These are phyloP conservation scores for Candida piceae DNA, from an alignment of 805 yeast species.

Conservation along the genomic window DNA sequence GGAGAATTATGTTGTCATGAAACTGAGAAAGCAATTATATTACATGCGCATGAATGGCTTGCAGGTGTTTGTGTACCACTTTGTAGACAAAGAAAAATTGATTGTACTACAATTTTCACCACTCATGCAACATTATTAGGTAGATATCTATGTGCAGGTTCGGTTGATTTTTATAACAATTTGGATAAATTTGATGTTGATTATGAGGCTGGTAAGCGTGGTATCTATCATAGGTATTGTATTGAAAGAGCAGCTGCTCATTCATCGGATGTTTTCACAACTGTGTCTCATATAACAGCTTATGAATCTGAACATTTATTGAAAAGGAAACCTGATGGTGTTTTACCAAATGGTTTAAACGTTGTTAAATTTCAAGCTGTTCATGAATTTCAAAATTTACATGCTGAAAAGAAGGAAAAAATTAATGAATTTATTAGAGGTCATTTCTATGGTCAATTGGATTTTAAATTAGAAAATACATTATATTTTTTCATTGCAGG, in stretches of 20 bases:
- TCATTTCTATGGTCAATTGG: slow-evolving; percentile 94
- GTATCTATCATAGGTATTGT: slow-evolving; percentile 95
- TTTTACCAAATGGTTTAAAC: slow-evolving; percentile 91
- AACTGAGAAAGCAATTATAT: slow-evolving; percentile 79
- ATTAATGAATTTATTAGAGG: slow-evolving; percentile 94
- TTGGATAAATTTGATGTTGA: slow-evolving; percentile 86
- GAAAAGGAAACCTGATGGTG: slow-evolving; percentile 97
- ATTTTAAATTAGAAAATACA: slow-evolving; percentile 91
- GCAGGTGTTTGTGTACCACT: slow-evolving; percentile 95
- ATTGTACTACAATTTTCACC: slow-evolving; percentile 91
- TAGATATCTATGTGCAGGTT: slow-evolving; percentile 92
- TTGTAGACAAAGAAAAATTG: slow-evolving; percentile 86
- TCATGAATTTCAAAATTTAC: slow-evolving; percentile 96
- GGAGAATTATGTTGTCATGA: slow-evolving; percentile 90
- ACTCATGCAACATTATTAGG: slow-evolving; percentile 97
- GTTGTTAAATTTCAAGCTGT: slow-evolving; percentile 96
- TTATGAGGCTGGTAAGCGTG: slow-evolving; percentile 96
- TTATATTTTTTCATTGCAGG: slow-evolving; percentile 95
- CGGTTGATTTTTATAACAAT: slow-evolving; percentile 92
- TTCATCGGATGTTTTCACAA: slow-evolving; percentile 93
- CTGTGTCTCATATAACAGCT: slow-evolving; percentile 97
- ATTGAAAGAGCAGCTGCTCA: slow-evolving; percentile 96
- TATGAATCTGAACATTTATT: slow-evolving; percentile 88
- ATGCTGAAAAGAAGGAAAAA: slow-evolving; percentile 84
- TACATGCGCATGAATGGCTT: slow-evolving; percentile 97